These are phyloP conservation scores for Lanmaoa rubissima DNA, from an alignment of 768 basidiomycete genomes.

Conservation along the genomic window DNA sequence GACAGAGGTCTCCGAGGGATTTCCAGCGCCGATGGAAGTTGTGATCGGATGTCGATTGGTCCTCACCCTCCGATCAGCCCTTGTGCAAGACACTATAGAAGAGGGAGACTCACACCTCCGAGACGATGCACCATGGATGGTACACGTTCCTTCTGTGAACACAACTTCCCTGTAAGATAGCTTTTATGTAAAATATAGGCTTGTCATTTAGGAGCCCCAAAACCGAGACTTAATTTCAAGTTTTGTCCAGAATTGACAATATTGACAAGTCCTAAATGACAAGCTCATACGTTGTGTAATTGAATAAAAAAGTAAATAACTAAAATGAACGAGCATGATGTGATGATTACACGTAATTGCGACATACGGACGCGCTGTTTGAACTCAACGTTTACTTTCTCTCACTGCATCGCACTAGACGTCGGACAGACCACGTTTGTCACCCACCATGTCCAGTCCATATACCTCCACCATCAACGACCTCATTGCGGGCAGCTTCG, in stretches of 20 bases:
- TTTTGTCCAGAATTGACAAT: no score
- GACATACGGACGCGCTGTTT: background rate
- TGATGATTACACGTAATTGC: background rate
- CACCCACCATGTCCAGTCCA: conserved; percentile 16
- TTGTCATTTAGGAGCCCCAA: no score
- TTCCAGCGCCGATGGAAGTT: background rate
- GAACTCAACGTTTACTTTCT: background rate
- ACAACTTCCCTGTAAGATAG: no score
- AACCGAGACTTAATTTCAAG: no score
- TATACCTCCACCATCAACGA: conserved; percentile 69
- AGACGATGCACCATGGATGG: no score
- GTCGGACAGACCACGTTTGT: background rate
- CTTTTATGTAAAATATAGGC: no score
- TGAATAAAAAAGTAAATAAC: no score
- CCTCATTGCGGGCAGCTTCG: conserved; percentile 84
- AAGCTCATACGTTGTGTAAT: no score
- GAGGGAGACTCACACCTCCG: background rate
- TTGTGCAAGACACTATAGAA: background rate
- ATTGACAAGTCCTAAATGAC: no score
- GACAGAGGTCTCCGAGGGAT: background rate
- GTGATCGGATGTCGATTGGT: background rate
- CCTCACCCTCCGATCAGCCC: background rate
- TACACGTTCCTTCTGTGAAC: no score
- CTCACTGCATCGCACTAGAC: background rate
- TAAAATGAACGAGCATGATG: background rate